phyloP scores from a whole-genome alignment of 2,329 filamentous ascomycete species.

The Ophiostoma quercus region DNA sequence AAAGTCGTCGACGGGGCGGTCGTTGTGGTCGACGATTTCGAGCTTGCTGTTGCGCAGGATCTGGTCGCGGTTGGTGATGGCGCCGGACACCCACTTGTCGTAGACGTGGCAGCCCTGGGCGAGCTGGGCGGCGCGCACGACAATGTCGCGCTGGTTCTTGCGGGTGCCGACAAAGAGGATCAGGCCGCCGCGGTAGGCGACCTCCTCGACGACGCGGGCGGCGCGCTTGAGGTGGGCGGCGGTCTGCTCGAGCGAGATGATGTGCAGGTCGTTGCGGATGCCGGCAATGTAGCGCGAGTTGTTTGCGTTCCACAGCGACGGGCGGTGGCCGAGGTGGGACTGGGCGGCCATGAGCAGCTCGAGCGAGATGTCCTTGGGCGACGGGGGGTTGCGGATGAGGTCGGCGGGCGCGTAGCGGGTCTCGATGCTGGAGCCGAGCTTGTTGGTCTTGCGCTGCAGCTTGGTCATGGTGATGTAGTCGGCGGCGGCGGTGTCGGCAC shows the following conservation, averaged over 20 bases:
- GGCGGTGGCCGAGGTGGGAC: constrained; percentile 84
- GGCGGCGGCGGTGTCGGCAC: constrained; percentile 32
- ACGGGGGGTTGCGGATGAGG: constrained; percentile 66
- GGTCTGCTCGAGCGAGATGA: constrained; percentile 86
- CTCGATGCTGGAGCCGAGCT: constrained; percentile 46
- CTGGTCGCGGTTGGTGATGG: constrained; percentile 87
- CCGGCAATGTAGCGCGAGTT: constrained; percentile 95
- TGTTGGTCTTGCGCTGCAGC: constrained; percentile 43
- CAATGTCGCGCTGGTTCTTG: constrained; percentile 70
- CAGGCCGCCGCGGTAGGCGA: constrained; percentile 73
- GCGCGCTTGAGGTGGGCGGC: constrained; percentile 87
- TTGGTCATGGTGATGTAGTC: constrained; percentile 37
- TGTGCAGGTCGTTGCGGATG: constrained; percentile 79
- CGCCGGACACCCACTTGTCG: constrained; percentile 85
- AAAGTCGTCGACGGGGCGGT: constrained; percentile 55
- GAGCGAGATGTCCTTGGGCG: constrained; percentile 74
- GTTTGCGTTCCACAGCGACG: constrained; percentile 86
- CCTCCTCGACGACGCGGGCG: constrained; percentile 84
- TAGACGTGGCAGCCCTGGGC: constrained; percentile 82
- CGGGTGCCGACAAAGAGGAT: constrained; percentile 89
- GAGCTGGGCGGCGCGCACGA: constrained; percentile 74
- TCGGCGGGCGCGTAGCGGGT: constrained; percentile 60
- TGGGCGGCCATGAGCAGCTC: constrained; percentile 86
- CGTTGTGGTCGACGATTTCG: constrained; percentile 72
- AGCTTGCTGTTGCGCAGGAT: constrained; percentile 67